These are phyloP conservation scores for Debaryomyces prosopidis DNA, from an alignment of 805 yeast genomes.

Conservation along the genomic window DNA sequence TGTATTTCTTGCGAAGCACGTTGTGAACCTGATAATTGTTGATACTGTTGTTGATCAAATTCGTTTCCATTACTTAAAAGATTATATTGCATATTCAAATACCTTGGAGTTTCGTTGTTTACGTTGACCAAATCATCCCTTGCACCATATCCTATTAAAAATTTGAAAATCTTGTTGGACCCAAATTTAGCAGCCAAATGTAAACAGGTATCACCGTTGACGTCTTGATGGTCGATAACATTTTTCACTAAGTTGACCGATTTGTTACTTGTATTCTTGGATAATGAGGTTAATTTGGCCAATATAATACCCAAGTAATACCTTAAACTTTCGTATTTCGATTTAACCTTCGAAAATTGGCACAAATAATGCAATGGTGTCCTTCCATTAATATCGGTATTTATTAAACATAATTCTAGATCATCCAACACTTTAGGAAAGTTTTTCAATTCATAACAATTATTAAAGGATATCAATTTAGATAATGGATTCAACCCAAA, in stretches of 20 bases:
- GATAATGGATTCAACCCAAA: conserved; percentile 86
- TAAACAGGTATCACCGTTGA: conserved; percentile 80
- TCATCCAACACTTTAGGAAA: conserved; percentile 78
- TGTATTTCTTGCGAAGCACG: background rate
- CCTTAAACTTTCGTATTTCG: conserved; percentile 74
- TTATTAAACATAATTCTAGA: conserved; percentile 73
- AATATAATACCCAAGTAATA: conserved; percentile 79
- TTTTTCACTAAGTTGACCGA: conserved; percentile 61
- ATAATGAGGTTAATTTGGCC: conserved; percentile 61
- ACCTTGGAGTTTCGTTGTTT: conserved; percentile 44
- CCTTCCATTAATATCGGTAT: conserved; percentile 69
- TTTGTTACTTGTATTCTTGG: conserved; percentile 36
- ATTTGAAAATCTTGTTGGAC: conserved; percentile 69
- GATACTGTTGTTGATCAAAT: conserved; percentile 3
- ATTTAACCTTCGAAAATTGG: conserved; percentile 60
- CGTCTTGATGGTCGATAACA: conserved; percentile 75
- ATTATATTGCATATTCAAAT: conserved; percentile 42
- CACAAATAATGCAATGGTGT: conserved; percentile 89
- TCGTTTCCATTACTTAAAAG: conserved; percentile 14
- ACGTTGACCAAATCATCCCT: conserved; percentile 49
- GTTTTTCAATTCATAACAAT: conserved; percentile 77
- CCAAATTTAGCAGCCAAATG: conserved; percentile 77
- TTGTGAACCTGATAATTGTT: background rate
- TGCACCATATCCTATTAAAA: conserved; percentile 85
- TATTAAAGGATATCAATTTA: conserved; percentile 82